Conservation (phyloP, 1,284 basidiomycete genomes). For the Heterobasidion parviporum region DNA sequence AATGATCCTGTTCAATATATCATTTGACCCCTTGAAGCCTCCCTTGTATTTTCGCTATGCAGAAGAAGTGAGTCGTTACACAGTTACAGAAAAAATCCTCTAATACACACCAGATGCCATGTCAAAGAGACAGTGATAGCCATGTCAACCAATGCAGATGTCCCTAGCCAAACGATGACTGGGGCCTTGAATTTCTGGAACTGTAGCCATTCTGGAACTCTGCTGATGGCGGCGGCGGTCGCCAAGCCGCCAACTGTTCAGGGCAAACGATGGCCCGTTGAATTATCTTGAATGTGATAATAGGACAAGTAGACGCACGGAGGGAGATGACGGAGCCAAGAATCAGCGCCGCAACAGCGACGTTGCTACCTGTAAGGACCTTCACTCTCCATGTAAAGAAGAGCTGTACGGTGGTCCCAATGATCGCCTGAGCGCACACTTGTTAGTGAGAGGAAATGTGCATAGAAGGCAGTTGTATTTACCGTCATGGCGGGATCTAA, state of each 20-base stretch:
- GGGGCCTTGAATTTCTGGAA: constrained; percentile 23
- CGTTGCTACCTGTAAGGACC: constrained; percentile 24
- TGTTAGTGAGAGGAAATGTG: not conserved
- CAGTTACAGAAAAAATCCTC: not conserved
- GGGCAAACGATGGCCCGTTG: not conserved
- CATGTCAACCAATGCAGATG: constrained; percentile 20
- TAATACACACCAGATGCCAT: constrained; percentile 18
- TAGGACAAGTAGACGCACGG: constrained; percentile 5
- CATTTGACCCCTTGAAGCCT: constrained; percentile 7
- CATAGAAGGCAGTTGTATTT: not conserved
- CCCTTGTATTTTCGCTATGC: constrained; percentile 6
- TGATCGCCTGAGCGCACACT: constrained; percentile 21
- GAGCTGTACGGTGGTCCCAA: constrained; percentile 29
- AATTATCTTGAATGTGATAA: not conserved
- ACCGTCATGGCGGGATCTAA: constrained; percentile 27
- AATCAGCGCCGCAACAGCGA: constrained; percentile 17
- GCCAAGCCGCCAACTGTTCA: constrained; percentile 22
- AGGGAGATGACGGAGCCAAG: constrained; percentile 23
- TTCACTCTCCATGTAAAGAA: constrained; percentile 37
- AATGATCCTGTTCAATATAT: constrained; percentile 6
- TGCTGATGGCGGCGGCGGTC: constrained; percentile 21
- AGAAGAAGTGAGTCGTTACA: not conserved
- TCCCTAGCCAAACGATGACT: constrained; percentile 23
- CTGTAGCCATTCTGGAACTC: constrained; percentile 19
- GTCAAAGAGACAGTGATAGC: constrained; percentile 21